Evolutionary conservation across 2,329 filamentous ascomycete species (phyloP).

Genomic region (Helicocarpus griseus): DNA sequence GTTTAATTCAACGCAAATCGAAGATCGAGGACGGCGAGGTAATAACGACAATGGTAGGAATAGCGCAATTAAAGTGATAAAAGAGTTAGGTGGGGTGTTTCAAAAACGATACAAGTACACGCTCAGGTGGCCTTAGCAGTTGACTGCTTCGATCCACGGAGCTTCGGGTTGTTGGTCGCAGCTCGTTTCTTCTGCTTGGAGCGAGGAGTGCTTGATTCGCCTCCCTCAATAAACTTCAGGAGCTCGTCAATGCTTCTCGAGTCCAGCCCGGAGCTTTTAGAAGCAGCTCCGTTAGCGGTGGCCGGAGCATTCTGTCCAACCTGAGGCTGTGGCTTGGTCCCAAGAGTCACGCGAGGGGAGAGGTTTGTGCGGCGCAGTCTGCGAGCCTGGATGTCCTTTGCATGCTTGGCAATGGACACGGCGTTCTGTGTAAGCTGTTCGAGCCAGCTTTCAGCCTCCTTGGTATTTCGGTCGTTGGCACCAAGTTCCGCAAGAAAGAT

Average conservation of each 20-base stretch:
- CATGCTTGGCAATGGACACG: slow-evolving; percentile 86
- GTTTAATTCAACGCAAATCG: not conserved
- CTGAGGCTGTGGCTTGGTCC: slow-evolving; percentile 52
- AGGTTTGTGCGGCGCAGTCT: slow-evolving; percentile 64
- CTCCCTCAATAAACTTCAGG: slow-evolving; percentile 85
- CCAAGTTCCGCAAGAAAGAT: slow-evolving; percentile 87
- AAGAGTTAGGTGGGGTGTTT: not conserved
- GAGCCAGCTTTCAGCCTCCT: slow-evolving; percentile 93
- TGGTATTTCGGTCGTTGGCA: slow-evolving; percentile 89
- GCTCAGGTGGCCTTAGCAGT: slow-evolving; percentile 20
- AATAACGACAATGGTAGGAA: slow-evolving; percentile 7
- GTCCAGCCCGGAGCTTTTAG: slow-evolving; percentile 46
- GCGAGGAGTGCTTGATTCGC: slow-evolving; percentile 30
- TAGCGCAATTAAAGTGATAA: slow-evolving; percentile 6
- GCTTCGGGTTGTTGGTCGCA: slow-evolving; percentile 34
- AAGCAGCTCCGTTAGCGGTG: slow-evolving; percentile 32
- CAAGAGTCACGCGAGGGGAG: slow-evolving; percentile 49
- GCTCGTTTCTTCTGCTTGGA: slow-evolving; percentile 38
- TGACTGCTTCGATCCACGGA: slow-evolving; percentile 33
- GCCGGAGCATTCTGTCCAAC: slow-evolving; percentile 48
- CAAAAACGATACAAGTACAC: not conserved
- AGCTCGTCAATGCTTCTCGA: slow-evolving; percentile 85
- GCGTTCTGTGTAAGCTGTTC: slow-evolving; percentile 94
- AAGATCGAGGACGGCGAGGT: not conserved
- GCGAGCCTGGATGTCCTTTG: slow-evolving; percentile 72